Evolutionary conservation across 768 basidiomycete species (phyloP).

Genomic region (Phlebiopsis flavidoalba): DNA sequence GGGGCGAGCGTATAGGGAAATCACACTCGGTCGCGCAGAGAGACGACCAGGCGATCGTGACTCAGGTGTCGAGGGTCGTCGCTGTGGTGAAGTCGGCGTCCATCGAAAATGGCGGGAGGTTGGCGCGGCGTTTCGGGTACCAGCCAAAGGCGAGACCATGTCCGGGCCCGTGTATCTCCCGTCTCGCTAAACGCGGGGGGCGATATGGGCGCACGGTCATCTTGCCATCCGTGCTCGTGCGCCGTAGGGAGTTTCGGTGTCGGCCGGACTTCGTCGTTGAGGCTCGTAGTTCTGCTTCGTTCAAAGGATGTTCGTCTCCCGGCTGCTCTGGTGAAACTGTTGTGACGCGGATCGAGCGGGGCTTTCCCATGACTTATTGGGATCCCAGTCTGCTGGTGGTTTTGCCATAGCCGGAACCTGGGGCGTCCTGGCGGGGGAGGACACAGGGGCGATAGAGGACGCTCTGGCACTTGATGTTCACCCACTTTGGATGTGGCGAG

Average conservation of each 20-base stretch:
- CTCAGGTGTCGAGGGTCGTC: constrained; percentile 10
- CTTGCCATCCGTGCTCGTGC: not conserved
- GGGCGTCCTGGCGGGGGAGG: not conserved
- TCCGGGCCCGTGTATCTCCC: not conserved
- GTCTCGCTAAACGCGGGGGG: constrained; percentile 36
- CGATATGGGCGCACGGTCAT: not conserved
- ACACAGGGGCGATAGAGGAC: constrained; percentile 3
- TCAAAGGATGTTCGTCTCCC: not conserved
- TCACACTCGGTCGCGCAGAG: constrained; percentile 32
- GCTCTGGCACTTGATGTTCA: not conserved
- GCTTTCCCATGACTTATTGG: not conserved
- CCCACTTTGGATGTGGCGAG: constrained; percentile 55
- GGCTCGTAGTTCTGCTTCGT: not conserved
- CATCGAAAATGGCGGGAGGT: constrained; percentile 36
- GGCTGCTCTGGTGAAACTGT: not conserved
- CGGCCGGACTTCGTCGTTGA: not conserved
- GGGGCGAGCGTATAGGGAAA: constrained; percentile 41
- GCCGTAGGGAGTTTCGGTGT: not conserved
- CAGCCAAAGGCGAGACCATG: constrained; percentile 30
- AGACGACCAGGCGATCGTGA: constrained; percentile 20
- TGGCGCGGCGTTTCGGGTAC: constrained; percentile 28
- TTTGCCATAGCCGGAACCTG: not conserved
- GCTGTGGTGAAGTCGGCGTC: constrained; percentile 26
- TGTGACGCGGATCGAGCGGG: not conserved
- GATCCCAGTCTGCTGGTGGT: not conserved